Evolutionary conservation across 2,329 filamentous ascomycete genomes (phyloP), one percentile per base, ranked within the genome.

Genomic region (Aspergillus uvarum): DNA sequence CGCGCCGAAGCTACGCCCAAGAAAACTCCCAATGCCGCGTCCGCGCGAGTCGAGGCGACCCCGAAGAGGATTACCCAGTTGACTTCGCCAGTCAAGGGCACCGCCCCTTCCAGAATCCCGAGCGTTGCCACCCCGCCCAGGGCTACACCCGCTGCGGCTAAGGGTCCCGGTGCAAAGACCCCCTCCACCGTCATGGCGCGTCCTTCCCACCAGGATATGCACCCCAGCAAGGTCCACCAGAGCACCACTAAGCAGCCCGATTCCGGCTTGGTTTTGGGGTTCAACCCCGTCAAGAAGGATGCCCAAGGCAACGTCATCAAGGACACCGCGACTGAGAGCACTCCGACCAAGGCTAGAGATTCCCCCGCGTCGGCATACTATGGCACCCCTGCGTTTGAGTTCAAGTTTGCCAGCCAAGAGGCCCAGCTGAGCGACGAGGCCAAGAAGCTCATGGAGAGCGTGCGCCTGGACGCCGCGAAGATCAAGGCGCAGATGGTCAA

Each of bases 151-250:
- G 38, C 53, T 14, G 54, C 38, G 59, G 62, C 42, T 56, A 59
- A 52, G 56, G 16, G 31, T 61, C 61, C 4, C 62, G 60, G 38
- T 24, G 62, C 71, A n/a, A 73, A 70, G 55, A 72, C 70, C 2
- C 70, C 79, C 6, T 68, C 78, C 47, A 85, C 85, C 14, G 86
- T 87, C 4, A 83, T 87, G 5, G 79, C 89, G 66, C 89, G 90
- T 78, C 90, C 91, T 24, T 81, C 89, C 51, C 83, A 83, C 64
- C 86, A 88, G 61, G 92, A 96, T 74, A 97, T 97, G 93, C 93
- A 97, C 73, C 94, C 94, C 8, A 90, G 90, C 79, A 90, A 90
- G 72, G 85, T 87, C 59, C 91, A 95, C 59, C 83, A 85, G 56
- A 88, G 83, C 65, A 93, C 90, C 22, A 89, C 87, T 63, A 90